phyloP scores from a whole-genome alignment of 202 grass and related monocot species.

The Zoysia matrella region DNA sequence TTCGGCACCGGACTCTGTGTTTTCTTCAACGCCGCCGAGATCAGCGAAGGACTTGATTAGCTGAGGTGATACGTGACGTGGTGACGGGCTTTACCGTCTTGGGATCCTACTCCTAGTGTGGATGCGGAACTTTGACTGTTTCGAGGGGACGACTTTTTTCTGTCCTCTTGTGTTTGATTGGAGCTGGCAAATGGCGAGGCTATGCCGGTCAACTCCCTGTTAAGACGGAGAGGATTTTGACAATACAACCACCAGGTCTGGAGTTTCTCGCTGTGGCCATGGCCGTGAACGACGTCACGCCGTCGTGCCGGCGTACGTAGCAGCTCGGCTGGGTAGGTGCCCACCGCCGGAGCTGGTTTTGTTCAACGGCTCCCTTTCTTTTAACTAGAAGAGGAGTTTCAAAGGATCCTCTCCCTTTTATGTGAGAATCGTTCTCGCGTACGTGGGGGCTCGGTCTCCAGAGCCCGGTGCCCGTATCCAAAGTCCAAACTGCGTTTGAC shows the following conservation, averaged over 20 bases:
- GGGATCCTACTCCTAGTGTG: not conserved
- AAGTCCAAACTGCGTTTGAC: not conserved
- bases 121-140: slow-evolving; percentile 2
- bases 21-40: not conserved
- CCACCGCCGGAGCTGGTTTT: not conserved
- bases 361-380: not conserved
- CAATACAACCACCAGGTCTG: not conserved
- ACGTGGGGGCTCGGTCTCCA: slow-evolving; percentile 8
- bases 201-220: not conserved
- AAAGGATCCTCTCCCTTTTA: not conserved
- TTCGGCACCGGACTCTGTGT: not conserved
- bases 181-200: not conserved
- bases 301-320: not conserved
- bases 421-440: slow-evolving; percentile 13
- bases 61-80: slow-evolving; percentile 2
- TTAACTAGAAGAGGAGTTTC: not conserved
- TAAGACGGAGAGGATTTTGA: not conserved
- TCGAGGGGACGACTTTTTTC: not conserved
- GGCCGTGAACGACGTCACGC: not conserved
- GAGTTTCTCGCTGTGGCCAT: not conserved
- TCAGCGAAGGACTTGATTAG: not conserved
- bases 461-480: not conserved
- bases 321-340: not conserved
- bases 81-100: too few relatives aligned
- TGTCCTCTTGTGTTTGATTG: not conserved